Evolutionary conservation across 2,329 filamentous ascomycete genomes (phyloP).

Genomic region (Fusarium sp.): DNA sequence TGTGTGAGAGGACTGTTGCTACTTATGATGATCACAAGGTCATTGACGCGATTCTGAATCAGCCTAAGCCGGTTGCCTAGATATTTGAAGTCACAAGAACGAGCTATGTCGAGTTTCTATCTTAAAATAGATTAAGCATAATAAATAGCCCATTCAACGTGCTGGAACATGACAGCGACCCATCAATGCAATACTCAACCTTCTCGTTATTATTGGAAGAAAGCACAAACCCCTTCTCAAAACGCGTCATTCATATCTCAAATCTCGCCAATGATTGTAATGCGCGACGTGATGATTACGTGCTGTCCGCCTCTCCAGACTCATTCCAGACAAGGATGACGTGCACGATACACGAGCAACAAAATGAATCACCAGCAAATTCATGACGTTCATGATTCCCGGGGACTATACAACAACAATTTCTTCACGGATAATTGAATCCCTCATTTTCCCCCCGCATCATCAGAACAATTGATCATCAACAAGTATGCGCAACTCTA

Average conservation of each 20-base stretch:
- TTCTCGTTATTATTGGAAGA: too few relatives aligned
- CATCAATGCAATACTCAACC: not conserved
- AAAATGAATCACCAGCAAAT: not conserved
- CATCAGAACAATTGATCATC: not conserved
- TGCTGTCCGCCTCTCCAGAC: not conserved
- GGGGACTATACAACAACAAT: not conserved
- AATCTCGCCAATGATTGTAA: too few relatives aligned
- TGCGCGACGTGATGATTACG: not conserved
- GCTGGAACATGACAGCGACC: not conserved
- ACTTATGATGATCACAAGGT: constrained; percentile 53
- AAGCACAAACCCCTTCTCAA: too few relatives aligned
- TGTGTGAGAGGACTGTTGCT: constrained; percentile 51
- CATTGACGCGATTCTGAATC: constrained; percentile 46
- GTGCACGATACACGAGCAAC: not conserved
- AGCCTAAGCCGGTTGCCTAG: not conserved
- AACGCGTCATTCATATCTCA: not conserved
- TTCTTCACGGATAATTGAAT: fast-evolving
- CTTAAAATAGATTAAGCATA: not conserved
- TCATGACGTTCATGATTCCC: not conserved
- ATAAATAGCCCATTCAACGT: not conserved
- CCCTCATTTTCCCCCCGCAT: too few relatives aligned
- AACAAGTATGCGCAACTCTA: not conserved
- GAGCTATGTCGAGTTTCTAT: not conserved
- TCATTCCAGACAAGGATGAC: not conserved
- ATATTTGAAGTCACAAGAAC: not conserved